Conservation (phyloP, 164 flowering plant species). For the Nelumbo lutea region DNA sequence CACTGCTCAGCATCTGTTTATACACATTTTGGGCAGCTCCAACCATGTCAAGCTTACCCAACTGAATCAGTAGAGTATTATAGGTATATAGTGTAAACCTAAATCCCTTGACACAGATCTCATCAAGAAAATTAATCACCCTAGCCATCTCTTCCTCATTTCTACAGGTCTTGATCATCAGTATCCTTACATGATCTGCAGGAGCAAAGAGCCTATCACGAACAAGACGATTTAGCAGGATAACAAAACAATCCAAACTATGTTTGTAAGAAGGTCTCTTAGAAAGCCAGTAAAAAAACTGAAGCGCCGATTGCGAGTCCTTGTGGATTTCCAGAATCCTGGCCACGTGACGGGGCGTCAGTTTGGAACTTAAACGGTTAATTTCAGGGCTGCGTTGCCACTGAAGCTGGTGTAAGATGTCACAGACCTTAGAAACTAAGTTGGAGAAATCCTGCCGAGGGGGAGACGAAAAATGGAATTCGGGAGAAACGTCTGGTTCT, state of each 20-base stretch:
- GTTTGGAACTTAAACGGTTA: conserved; percentile 23
- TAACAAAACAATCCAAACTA: conserved; percentile 32
- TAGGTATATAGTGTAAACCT: conserved; percentile 44
- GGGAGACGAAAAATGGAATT: not conserved
- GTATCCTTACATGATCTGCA: conserved; percentile 55
- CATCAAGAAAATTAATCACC: conserved; percentile 46
- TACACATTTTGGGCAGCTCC: conserved; percentile 42
- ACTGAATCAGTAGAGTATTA: conserved; percentile 61
- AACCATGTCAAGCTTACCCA: conserved; percentile 66
- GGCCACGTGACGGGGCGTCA: conserved; percentile 46
- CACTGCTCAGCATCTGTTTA: conserved; percentile 36
- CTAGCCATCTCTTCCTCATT: conserved; percentile 41
- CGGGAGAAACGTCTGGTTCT: conserved; percentile 11
- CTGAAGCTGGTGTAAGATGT: conserved; percentile 23
- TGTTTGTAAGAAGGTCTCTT: conserved; percentile 48
- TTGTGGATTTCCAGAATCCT: conserved; percentile 34
- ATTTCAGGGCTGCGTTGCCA: conserved; percentile 48
- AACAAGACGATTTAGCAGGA: conserved; percentile 56
- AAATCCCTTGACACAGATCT: conserved; percentile 33
- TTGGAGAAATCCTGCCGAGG: not conserved
- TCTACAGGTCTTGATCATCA: conserved; percentile 62
- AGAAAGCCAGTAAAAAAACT: conserved; percentile 64
- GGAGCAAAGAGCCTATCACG: conserved; percentile 31
- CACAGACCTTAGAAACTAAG: conserved; percentile 37
- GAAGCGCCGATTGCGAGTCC: conserved; percentile 31